Percentiles rank a stretch among this genome's conserved stretches.
Evolutionary conservation across 345 rosid genomes (phyloP).

Genomic region (Rhodamnia argentea): DNA sequence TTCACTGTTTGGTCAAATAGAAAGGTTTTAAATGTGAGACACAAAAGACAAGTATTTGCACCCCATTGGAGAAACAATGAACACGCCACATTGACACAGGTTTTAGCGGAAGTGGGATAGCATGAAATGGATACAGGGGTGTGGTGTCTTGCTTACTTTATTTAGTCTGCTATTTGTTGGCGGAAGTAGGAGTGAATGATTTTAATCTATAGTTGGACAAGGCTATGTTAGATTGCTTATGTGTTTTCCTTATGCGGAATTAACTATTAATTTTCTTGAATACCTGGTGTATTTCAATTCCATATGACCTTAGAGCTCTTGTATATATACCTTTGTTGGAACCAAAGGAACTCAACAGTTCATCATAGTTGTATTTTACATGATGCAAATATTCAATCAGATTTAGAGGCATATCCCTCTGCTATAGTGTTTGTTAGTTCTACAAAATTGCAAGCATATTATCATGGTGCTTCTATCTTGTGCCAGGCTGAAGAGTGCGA

Average conservation of each 20-base stretch:
- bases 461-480: not conserved
- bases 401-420: not conserved
- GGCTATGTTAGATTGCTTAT: not conserved
- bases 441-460: not conserved
- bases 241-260: not conserved
- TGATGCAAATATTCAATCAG: not conserved
- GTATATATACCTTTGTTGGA: not conserved
- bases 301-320: not conserved
- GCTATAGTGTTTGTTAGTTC: not conserved
- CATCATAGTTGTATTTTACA: not conserved
- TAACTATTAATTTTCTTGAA: not conserved
- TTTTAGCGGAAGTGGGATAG: not conserved
- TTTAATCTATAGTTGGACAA: not conserved
- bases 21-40: not conserved
- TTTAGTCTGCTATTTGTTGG: not conserved
- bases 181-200: not conserved
- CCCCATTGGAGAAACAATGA: not conserved
- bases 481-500: slow-evolving; percentile 71
- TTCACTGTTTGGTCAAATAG: not conserved
- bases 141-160: not conserved
- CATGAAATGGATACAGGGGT: not conserved
- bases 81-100: not conserved
- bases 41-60: not conserved
- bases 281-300: not conserved
- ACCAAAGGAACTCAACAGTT: not conserved